Conservation (phyloP, 441 rosid genomes). For the Adansonia gregorii region DNA sequence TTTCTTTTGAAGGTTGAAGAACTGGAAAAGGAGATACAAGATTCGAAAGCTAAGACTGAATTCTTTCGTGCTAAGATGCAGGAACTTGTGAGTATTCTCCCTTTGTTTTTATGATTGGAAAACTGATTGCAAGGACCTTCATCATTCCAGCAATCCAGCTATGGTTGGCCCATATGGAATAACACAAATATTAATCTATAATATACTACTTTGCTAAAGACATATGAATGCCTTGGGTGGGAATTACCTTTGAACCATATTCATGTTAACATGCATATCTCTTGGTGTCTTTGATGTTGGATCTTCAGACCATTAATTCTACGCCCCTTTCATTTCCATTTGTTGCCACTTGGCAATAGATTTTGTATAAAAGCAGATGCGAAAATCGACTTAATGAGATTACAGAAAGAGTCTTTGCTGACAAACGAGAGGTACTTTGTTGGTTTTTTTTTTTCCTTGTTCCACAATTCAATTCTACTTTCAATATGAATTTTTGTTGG, state of each 20-base stretch:
- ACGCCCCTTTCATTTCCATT: constrained; percentile 20
- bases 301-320: constrained; percentile 23
- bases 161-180: not conserved
- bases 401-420: constrained; percentile 72
- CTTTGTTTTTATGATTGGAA: not conserved
- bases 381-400: constrained; percentile 96
- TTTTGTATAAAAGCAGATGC: constrained; percentile 94
- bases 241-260: constrained; percentile 7
- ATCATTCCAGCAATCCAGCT: not conserved
- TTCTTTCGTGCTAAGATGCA: constrained; percentile 91
- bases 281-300: constrained; percentile 5
- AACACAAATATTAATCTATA: not conserved
- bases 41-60: constrained; percentile 82
- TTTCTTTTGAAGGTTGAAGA: constrained; percentile 72
- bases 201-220: constrained; percentile 13
- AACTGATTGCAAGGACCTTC: not conserved
- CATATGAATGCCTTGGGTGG: not conserved
- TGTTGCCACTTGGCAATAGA: constrained; percentile 46
- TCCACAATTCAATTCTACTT: constrained; percentile 18
- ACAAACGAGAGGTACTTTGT: constrained; percentile 75
- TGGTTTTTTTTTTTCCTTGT: not conserved
- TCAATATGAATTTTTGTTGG: constrained; percentile 28
- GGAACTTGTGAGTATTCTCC: constrained; percentile 78
- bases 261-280: constrained; percentile 8
- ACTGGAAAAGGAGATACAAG: constrained; percentile 84